These are phyloP conservation scores for Warburgia ugandensis DNA, from an alignment of 164 flowering plant species.

Conservation along the genomic window DNA sequence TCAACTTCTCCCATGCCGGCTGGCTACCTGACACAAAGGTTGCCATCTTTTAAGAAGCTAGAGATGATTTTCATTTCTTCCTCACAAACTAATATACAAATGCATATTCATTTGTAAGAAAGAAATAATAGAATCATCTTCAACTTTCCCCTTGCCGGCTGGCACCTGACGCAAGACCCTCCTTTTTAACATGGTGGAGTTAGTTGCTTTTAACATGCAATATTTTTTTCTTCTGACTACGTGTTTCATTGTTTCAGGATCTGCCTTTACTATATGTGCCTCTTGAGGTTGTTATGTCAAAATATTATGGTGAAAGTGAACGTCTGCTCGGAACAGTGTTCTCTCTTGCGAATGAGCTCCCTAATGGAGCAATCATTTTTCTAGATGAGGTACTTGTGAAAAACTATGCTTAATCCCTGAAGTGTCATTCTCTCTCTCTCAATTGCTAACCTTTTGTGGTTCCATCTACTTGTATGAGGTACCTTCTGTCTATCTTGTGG, in stretches of 20 bases:
- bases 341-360: constrained; percentile 75
- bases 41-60: too few species aligned
- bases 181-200: too few species aligned
- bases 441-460: not conserved
- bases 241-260: constrained; percentile 46
- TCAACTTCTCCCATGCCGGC: too few species aligned
- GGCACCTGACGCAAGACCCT: too few species aligned
- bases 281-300: constrained; percentile 72
- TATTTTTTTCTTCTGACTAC: too few species aligned
- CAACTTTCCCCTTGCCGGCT: too few species aligned
- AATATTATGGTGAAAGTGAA: constrained; percentile 96
- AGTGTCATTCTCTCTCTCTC: not conserved
- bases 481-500: not conserved
- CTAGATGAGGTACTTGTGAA: constrained; percentile 69
- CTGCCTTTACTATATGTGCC: constrained; percentile 90
- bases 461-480: not conserved
- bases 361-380: constrained; percentile 72
- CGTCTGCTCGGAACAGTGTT: constrained; percentile 81
- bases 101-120: too few species aligned
- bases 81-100: too few species aligned
- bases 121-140: too few species aligned
- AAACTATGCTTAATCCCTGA: not conserved
- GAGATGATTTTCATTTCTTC: too few species aligned
- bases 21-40: too few species aligned
- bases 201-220: too few species aligned